Evolutionary conservation across 345 rosid genomes (phyloP), one percentile per base, ranked within the genome.

Genomic region (Salix arbutifolia): DNA sequence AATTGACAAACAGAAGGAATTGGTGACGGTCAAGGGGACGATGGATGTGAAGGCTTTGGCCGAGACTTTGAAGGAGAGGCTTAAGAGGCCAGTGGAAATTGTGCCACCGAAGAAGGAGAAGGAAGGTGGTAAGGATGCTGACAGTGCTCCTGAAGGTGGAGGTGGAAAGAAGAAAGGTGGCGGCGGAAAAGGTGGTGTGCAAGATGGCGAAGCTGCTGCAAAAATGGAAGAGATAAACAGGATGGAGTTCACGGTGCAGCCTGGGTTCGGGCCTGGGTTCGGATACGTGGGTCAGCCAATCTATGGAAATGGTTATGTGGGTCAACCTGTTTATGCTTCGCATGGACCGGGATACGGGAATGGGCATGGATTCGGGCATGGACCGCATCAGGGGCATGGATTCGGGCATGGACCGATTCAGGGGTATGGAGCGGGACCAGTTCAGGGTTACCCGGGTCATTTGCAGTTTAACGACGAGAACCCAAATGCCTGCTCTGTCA

Each of bases 61-160:
- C 0, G 91, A 85, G 48, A 50, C 35, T 40, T 44, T 96, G 74
- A 85, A 79, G 86, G 86, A 84, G 48, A 91, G 79, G 76, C 87
- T 93, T 65, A 96, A 87, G 86, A 82, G 86, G 75, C 31, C 77
- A 1, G 91, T 90, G 8, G 85, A 88, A 69, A 82, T 88, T 26
- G 85, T 93, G 80, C 93, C 90, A 8, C 90, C 90, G 19, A 91
- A 92, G 87, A 92, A 91, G 71, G 87, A 90, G 76, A 84, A 90
- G 35, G 86, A 87, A 8, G 77, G 28, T 0, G 60, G 30, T 6
- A 40, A 28, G 5, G 77, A 67, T 4, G 74, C 58, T 5, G 83
- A 80, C 4, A 67, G 56, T 4, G 87, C 78, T 38, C 65, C 38
- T 7, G 72, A 64, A 8, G 70, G 74, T 8, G 74, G 56, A 0